Base-by-base conservation (phyloP, 768 basidiomycete species). In the Suillus hirtellus region DNA sequence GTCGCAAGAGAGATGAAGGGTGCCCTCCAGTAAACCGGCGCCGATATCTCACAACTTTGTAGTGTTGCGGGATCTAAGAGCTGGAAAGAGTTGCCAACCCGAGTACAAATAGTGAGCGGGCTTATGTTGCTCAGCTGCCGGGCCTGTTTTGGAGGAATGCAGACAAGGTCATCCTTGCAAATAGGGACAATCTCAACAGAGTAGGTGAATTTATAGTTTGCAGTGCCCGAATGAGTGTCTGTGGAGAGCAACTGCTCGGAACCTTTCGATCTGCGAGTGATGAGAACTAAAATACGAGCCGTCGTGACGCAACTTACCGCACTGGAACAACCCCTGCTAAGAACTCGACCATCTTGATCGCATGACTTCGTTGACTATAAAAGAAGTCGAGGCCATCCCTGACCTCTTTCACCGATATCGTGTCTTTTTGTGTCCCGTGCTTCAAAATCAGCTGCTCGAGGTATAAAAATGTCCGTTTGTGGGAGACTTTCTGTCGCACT, bases 401-500 rank as follows among this genome's bases (percentile, higher is more conserved):
- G 63, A 90, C 93, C 75, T 99, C 97, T 74, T 92, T 93, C 60
- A 99, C 87, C 1, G 87, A 89, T 27, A 97, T 90, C 4, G 96
- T 98, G 64, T 98, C 95, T 76, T 95, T 96, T 80, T 99, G 96
- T 5, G 95, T 95, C 67, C 89, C 89, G 71, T 99, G 95, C 75
- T 96, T 98, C 71, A 99, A 79, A 73, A 99, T 98, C 65, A 99
- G 84, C 71, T 99, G 97, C 77, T 99, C 97, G 59, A 99, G 87
- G 81, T 89, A 99, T 69, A 99, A 77, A 81, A 99, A 99, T 1
- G 97, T 99, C 63, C 97, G 88, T 78, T 99, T 99, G 75, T 99
- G 97, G 4, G 94, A 83, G 49, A 99, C 97, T 77, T 99, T 99
- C 75, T 99, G 97, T 53, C 97, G 89, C n/a, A 99, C 95, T 80